A percentile compares a stretch with the other conserved stretches of the same genome.
These are phyloP conservation scores for Iberis pinnata DNA, from an alignment of 345 rosid genomes.

Conservation along the genomic window DNA sequence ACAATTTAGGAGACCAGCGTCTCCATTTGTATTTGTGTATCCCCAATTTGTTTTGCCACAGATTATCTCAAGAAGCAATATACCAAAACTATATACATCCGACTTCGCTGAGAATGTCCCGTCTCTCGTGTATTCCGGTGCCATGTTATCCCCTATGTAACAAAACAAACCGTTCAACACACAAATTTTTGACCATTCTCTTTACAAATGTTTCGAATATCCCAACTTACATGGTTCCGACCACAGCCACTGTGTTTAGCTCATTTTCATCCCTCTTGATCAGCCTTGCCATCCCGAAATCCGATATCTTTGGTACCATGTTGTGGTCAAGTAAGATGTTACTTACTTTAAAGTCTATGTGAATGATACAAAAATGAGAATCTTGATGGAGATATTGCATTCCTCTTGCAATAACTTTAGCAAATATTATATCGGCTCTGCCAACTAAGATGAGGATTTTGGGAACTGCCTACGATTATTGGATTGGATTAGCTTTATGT, in stretches of 20 bases:
- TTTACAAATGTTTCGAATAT: too few relatives aligned
- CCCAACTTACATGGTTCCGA: not conserved
- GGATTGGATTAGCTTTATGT: too few relatives aligned
- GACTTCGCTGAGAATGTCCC: not conserved
- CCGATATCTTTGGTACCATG: not conserved
- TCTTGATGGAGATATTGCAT: slow-evolving; percentile 5
- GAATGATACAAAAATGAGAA: not conserved
- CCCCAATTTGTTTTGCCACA: not conserved
- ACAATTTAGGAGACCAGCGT: not conserved
- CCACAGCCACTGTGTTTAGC: not conserved
- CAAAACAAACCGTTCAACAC: not conserved
- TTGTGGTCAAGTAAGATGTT: not conserved
- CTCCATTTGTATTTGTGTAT: too few relatives aligned
- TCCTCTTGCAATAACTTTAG: not conserved
- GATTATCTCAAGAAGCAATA: slow-evolving; percentile 2
- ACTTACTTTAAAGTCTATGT: not conserved
- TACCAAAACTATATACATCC: not conserved
- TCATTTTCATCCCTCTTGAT: not conserved
- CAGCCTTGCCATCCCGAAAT: slow-evolving; percentile 1
- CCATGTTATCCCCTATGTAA: not conserved
- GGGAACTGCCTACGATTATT: not conserved
- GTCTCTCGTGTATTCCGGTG: slow-evolving; percentile 1
- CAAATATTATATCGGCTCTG: not conserved
- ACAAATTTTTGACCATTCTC: too few relatives aligned
- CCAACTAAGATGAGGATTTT: not conserved